Base-by-base conservation (phyloP, 108 stramenopile species). In the Cyclotella sp. region DNA sequence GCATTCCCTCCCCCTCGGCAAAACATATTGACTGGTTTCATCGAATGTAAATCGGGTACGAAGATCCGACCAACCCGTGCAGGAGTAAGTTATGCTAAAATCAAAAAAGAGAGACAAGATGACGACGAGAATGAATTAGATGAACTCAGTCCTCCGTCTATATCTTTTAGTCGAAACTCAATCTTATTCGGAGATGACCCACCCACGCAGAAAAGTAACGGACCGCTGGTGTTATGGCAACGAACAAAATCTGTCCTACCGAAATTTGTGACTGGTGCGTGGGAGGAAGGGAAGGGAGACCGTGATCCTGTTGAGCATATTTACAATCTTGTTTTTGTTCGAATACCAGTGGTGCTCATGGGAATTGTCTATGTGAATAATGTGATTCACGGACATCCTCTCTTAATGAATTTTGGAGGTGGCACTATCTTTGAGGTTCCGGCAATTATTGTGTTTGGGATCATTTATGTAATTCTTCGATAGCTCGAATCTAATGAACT, bases 321-420 rank as follows among this genome's bases (percentile, higher is more conserved):
- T n/a, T 91, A 89, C 78, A 91, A 91, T 64, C 67, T 86, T 61
- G 24, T 84, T 19, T 78, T 91, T 52, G 87, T 91, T 34, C 73
- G 90, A 40, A 28, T 91, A 15, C 90, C 90, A 1, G 75, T 78
- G 24, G 63, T 91, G 16, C 49, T 42, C 15, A 76, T 79, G 53
- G 85, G 70, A 0, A 27, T 85, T 5, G 75, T 86, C 26, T 91
- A 91, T 54, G 39, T 72, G 13, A 74, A 79, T 62, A 88, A 89
- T 79, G 41, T 89, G 29, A 28, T 57, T 3, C 39, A 82, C 39
- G 85, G 85, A 13, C 90, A 89, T 79, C 80, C 77, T 8, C 75
- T 91, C 62, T 55, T 86, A 22, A 70, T 91, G 65, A 89, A 89
- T 55, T 78, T 86, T 45, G 89, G 89, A 34, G 60, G 82, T 70